These are phyloP conservation scores for Ogataea siamensis DNA, from an alignment of 805 yeast genomes.

Conservation along the genomic window DNA sequence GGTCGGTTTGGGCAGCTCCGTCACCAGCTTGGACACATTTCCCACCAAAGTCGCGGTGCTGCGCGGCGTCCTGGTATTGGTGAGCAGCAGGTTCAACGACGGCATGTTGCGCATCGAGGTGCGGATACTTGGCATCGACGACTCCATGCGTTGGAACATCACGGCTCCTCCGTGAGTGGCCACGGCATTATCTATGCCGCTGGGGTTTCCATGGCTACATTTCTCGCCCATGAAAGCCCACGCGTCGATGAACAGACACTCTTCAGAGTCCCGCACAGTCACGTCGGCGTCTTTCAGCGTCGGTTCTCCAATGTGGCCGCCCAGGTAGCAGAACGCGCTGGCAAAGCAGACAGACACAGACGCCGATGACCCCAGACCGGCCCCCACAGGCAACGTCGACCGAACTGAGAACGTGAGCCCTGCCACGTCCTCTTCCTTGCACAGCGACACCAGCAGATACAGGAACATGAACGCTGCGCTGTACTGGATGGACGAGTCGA, in stretches of 20 bases:
- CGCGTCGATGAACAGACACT: slow-evolving; percentile 62
- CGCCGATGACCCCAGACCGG: slow-evolving; percentile 95
- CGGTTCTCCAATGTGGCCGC: slow-evolving; percentile 50
- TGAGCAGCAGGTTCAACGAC: slow-evolving; percentile 65
- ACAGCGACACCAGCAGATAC: slow-evolving; percentile 65
- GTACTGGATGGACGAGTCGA: slow-evolving; percentile 59
- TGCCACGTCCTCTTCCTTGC: slow-evolving; percentile 47
- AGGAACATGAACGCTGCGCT: slow-evolving; percentile 82
- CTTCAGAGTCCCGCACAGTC: slow-evolving; percentile 36
- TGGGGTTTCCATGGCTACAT: slow-evolving; percentile 94
- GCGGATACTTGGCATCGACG: slow-evolving; percentile 59
- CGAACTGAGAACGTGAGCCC: slow-evolving; percentile 59
- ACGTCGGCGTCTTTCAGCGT: slow-evolving; percentile 35
- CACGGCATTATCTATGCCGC: slow-evolving; percentile 95
- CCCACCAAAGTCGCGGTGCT: slow-evolving; percentile 83
- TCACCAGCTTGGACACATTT: slow-evolving; percentile 58
- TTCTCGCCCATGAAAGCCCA: slow-evolving; percentile 95
- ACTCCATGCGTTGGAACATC: slow-evolving; percentile 66
- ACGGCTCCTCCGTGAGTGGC: slow-evolving; percentile 97
- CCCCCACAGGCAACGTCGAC: slow-evolving; percentile 91
- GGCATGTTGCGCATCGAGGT: slow-evolving; percentile 74
- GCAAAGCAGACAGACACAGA: slow-evolving; percentile 82
- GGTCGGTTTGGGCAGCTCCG: slow-evolving; percentile 52
- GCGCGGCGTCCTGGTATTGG: slow-evolving; percentile 85
- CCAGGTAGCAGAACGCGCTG: slow-evolving; percentile 64